Conservation (phyloP, 768 basidiomycete species). For the Suillus discolor region DNA sequence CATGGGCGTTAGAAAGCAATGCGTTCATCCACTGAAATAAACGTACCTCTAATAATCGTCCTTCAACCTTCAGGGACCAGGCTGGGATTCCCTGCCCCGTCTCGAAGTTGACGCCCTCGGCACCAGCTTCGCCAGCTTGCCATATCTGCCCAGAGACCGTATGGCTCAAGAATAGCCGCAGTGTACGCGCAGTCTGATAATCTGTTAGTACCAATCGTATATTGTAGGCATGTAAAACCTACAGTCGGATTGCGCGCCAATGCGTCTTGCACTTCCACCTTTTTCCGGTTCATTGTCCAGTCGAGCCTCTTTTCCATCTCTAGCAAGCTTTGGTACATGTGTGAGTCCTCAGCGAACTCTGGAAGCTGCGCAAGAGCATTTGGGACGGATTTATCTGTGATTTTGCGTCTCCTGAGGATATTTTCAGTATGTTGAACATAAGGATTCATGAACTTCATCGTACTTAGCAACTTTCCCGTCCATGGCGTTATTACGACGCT, state of each 20-base stretch:
- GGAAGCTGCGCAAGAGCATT: constrained; percentile 74
- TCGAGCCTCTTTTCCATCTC: constrained; percentile 91
- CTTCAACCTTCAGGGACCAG: constrained; percentile 88
- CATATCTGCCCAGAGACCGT: constrained; percentile 84
- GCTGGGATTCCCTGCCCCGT: constrained; percentile 89
- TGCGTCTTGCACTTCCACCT: constrained; percentile 90
- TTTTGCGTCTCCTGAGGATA: constrained; percentile 66
- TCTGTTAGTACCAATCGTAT: constrained; percentile 12
- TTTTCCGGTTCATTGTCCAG: constrained; percentile 93
- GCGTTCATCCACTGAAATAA: background rate
- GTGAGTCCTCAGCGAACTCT: constrained; percentile 78
- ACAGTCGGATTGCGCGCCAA: constrained; percentile 70
- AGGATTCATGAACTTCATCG: background rate
- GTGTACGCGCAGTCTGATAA: constrained; percentile 72
- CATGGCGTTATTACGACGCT: constrained; percentile 15
- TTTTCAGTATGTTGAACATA: background rate
- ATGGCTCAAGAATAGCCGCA: constrained; percentile 88
- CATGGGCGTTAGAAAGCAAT: background rate
- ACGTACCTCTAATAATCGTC: constrained; percentile 78
- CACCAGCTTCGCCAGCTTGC: constrained; percentile 58
- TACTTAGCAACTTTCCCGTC: constrained; percentile 40
- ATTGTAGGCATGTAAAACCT: constrained; percentile 6
- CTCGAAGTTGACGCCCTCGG: constrained; percentile 56
- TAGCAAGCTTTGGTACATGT: constrained; percentile 83
- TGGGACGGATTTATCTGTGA: constrained; percentile 79